A percentile compares a stretch with the other conserved stretches of the same genome.
phyloP scores from a whole-genome alignment of 257 asterid species.

The Eustoma russellianum region DNA sequence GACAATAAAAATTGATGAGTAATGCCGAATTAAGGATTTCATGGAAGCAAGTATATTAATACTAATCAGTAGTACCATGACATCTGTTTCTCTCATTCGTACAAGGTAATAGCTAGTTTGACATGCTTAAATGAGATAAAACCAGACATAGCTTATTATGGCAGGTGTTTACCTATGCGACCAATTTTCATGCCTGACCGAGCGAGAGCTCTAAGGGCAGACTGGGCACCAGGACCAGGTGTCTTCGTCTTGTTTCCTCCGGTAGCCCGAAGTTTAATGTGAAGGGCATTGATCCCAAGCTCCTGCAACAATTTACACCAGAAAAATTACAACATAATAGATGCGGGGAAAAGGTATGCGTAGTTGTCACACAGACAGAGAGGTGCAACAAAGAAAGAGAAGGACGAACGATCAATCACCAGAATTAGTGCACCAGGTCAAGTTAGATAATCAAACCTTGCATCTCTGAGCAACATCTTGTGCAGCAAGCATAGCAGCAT shows the following conservation, averaged over 20 bases:
- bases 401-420: too few relatives aligned
- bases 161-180: conserved; percentile 50
- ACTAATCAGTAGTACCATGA: too few relatives aligned
- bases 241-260: conserved; percentile 96
- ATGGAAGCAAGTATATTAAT: too few relatives aligned
- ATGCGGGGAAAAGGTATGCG: neutral
- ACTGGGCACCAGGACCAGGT: conserved; percentile 95
- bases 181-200: conserved; percentile 98
- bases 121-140: too few relatives aligned
- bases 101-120: too few relatives aligned
- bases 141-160: too few relatives aligned
- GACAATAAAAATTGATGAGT: too few relatives aligned
- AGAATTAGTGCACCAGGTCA: neutral
- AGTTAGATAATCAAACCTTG: conserved; percentile 40
- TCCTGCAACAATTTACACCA: conserved; percentile 33
- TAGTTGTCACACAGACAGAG: neutral
- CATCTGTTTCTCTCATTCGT: too few relatives aligned
- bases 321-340: neutral
- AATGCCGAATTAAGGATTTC: too few relatives aligned
- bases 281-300: conserved; percentile 77
- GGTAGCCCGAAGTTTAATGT: conserved; percentile 84
- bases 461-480: conserved; percentile 86
- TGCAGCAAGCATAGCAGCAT: conserved; percentile 98
- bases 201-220: conserved; percentile 89
- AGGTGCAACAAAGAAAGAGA: neutral